Conservation (phyloP, 768 basidiomycete species). For the Podaxis sp. region DNA sequence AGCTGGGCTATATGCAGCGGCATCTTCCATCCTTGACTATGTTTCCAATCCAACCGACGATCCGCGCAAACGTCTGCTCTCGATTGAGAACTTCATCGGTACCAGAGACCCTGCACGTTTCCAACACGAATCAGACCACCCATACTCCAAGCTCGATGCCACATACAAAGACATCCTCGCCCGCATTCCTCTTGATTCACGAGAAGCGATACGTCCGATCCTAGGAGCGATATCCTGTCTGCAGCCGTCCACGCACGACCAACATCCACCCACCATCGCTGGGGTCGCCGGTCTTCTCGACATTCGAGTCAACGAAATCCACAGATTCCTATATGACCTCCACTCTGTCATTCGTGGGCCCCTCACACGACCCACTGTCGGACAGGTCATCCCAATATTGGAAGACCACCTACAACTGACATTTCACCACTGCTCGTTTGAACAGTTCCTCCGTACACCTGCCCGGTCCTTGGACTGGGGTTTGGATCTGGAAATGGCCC, state of each 20-base stretch:
- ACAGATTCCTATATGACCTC: not conserved
- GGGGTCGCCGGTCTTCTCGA: not conserved
- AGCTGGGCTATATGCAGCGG: not conserved
- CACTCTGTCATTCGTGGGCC: not conserved
- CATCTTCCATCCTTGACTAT: constrained; percentile 3
- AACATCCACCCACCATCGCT: not conserved
- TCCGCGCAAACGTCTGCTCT: not conserved
- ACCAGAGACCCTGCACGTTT: not conserved
- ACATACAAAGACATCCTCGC: not conserved
- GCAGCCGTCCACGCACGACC: not conserved
- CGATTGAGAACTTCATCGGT: not conserved
- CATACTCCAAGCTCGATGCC: not conserved
- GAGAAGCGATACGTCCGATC: not conserved
- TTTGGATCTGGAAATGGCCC: not conserved
- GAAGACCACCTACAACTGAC: not conserved
- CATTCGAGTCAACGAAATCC: not conserved
- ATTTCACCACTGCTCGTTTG: not conserved
- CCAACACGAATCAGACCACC: not conserved
- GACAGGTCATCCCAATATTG: not conserved
- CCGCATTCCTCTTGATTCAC: not conserved
- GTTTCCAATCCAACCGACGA: not conserved
- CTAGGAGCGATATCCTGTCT: not conserved
- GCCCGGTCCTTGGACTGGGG: constrained; percentile 2
- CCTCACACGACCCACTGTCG: not conserved
- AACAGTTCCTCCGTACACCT: constrained; percentile 9